Evolutionary conservation across 1,284 basidiomycete genomes (phyloP), one percentile per base, ranked within the genome.

Genomic region (Phenoliferia sp.): DNA sequence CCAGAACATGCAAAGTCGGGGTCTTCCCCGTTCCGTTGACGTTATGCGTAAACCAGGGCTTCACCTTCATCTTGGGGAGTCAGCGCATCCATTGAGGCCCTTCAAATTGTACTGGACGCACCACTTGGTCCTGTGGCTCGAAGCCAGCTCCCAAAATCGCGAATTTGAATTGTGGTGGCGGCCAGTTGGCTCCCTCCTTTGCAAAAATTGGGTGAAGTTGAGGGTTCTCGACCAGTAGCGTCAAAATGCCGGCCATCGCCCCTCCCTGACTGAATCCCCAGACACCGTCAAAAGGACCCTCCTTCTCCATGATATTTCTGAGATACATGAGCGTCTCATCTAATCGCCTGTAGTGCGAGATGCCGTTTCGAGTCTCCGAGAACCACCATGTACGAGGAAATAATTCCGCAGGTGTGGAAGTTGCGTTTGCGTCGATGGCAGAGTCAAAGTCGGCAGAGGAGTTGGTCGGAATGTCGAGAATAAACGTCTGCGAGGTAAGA

Each of bases 1-100:
- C 92, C 7, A 92, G 81, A 22, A 95, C 82, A 77, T 93, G 90
- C 28, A 96, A 80, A 0, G 90, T 92, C 4, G 87, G 89, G 1
- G 92, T 75, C 66, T 31, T 68, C 58, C 22, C 77, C 64, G 33
- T 68, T 59, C 1, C 78, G 77, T 29, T 19, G 22, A 26, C 6
- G 48, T 52, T 52, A 19, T 52, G 5, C 7, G 48, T 78, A 65
- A 77, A 82, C 80, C 26, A 80, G 75, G 50, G 80, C 80, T 10
- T 83, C 80, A 56, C n/a, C 54, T 56, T 10, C 15, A n/a, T 19
- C 22, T 52, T 26, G 9, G 7, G 9, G 28, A 44, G 39, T 52
- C 48, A 52, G 48, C 48, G n/a, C n/a, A n/a, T n/a, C n/a, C n/a
- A n/a, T n/a, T n/a, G n/a, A n/a, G n/a, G n/a, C n/a, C n/a, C n/a